phyloP scores from a whole-genome alignment of 139 green algal genomes.

The Chlamydomonas sphaeroides region DNA sequence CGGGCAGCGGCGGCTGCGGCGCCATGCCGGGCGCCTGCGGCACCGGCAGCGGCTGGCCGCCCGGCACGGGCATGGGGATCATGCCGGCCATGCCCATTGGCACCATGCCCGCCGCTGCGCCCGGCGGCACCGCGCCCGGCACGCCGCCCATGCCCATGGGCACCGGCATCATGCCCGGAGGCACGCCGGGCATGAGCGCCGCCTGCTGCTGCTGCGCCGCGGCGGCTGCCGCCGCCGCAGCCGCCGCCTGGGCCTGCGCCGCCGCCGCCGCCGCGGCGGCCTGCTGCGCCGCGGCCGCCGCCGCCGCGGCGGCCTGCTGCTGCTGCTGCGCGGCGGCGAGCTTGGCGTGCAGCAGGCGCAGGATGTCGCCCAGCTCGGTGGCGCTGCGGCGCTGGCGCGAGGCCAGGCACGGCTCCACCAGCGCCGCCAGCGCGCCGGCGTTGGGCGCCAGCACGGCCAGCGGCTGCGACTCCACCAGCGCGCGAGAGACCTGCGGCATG shows the following conservation, averaged over 20 bases:
- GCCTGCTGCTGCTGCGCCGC: not conserved
- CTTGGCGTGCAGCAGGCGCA: conserved; percentile 43
- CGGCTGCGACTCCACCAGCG: conserved; percentile 46
- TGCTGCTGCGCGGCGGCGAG: not conserved
- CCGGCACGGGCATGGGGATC: too few species aligned
- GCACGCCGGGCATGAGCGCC: too few species aligned
- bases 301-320: not conserved
- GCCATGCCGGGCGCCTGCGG: too few species aligned
- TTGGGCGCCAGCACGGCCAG: conserved; percentile 37
- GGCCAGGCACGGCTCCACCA: conserved; percentile 52
- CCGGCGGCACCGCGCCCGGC: too few species aligned
- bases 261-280: too few species aligned
- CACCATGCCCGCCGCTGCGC: too few species aligned
- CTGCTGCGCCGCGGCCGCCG: not conserved
- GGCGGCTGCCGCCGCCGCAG: not conserved
- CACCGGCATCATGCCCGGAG: too few species aligned
- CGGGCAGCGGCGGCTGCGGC: too few species aligned
- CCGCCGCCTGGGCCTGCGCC: not conserved
- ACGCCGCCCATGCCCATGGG: too few species aligned
- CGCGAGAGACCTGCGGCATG: conserved; percentile 42
- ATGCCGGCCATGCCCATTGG: too few species aligned
- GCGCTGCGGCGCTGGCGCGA: conserved; percentile 43
- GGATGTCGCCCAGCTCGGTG: conserved; percentile 46
- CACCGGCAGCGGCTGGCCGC: too few species aligned
- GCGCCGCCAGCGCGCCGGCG: conserved; percentile 37